Conservation (phyloP, 1,284 basidiomycete species). For the Coriolopsis trogii region DNA sequence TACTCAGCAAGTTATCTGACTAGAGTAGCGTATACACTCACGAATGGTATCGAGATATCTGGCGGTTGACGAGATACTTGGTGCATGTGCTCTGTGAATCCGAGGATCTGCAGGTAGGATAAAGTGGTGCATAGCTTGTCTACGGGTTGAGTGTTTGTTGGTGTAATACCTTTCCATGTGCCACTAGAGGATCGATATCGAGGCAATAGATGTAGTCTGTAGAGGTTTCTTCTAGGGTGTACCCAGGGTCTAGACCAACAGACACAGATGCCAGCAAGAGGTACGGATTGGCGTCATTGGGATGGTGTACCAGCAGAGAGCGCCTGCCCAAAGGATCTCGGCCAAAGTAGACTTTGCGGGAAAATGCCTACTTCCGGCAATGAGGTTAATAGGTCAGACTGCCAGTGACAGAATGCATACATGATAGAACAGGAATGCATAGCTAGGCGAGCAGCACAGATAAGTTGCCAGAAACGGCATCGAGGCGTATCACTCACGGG, state of each 20-base stretch:
- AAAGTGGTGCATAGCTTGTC: neutral
- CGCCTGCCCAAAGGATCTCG: slow-evolving; percentile 92
- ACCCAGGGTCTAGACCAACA: slow-evolving; percentile 44
- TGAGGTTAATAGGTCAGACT: neutral
- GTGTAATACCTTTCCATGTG: slow-evolving; percentile 4
- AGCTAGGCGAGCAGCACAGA: slow-evolving; percentile 50
- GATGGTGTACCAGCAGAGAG: slow-evolving; percentile 77
- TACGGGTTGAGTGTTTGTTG: too few species aligned
- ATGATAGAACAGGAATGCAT: slow-evolving; percentile 82
- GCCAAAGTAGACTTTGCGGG: slow-evolving; percentile 44
- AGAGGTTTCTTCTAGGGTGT: slow-evolving; percentile 63
- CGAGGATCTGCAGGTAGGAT: slow-evolving; percentile 1
- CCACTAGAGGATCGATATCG: slow-evolving; percentile 37
- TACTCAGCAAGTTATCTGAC: neutral
- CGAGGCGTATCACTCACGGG: slow-evolving; percentile 62
- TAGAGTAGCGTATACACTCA: neutral
- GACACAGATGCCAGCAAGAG: slow-evolving; percentile 72
- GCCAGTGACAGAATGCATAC: slow-evolving; percentile 43
- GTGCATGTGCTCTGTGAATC: neutral
- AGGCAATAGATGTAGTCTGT: slow-evolving; percentile 62
- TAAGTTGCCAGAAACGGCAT: too few species aligned
- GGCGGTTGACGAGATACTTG: neutral
- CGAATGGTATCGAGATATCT: slow-evolving; percentile 3
- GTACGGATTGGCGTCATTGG: slow-evolving; percentile 49
- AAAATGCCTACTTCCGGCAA: neutral